phyloP scores from a whole-genome alignment of 2,329 filamentous ascomycete genomes.

The Aspergillus pseudotamarii region DNA sequence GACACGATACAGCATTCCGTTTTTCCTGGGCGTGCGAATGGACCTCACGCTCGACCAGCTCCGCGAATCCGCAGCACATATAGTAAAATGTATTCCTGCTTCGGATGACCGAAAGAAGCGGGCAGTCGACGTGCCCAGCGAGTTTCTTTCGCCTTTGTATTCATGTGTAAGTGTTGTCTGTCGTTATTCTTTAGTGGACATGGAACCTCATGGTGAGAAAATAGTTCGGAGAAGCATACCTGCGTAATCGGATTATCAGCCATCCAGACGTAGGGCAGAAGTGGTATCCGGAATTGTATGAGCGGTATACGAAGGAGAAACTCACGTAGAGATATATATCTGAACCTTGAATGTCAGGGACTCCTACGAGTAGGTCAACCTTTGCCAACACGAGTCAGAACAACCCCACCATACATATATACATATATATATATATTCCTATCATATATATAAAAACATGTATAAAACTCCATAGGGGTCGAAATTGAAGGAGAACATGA shows the following conservation, averaged over 20 bases:
- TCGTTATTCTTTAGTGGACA: fast-evolving
- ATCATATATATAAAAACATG: not conserved
- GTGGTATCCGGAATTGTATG: conserved; percentile 40
- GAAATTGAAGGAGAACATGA: not conserved
- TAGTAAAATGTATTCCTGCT: conserved; percentile 32
- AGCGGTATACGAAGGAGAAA: conserved; percentile 28
- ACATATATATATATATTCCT: not conserved
- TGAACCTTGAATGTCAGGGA: fast-evolving
- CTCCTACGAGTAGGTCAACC: not conserved
- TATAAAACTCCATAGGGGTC: not conserved
- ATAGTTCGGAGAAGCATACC: conserved; percentile 41
- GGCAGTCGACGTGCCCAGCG: conserved; percentile 40
- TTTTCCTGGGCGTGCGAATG: conserved; percentile 57
- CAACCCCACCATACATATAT: not conserved
- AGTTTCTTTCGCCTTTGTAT: conserved; percentile 39
- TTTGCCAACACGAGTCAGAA: not conserved
- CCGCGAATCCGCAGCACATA: conserved; percentile 34
- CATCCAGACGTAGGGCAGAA: conserved; percentile 39
- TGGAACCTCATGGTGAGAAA: not conserved
- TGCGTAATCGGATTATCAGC: conserved; percentile 40
- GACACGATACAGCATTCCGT: conserved; percentile 53
- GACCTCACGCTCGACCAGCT: conserved; percentile 52
- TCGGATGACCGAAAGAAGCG: conserved; percentile 35
- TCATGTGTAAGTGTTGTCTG: conserved; percentile 31
- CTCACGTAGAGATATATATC: conserved; percentile 6